Base-by-base conservation (phyloP, 2,329 filamentous ascomycete species). In the Arthrobotrys musiformis region DNA sequence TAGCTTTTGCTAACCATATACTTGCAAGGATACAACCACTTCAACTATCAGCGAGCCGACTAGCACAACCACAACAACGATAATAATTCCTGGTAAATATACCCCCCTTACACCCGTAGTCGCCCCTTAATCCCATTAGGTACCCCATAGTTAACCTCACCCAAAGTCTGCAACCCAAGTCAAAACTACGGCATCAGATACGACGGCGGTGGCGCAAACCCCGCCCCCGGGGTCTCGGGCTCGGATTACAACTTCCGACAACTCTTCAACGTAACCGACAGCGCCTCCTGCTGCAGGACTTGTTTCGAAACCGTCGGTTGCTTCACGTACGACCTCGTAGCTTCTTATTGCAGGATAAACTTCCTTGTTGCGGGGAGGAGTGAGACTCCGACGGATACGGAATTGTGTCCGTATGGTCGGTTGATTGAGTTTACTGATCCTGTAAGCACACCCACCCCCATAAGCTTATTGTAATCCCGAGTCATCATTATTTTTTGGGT, bases 251-350 rank as follows among this genome's bases (percentile, higher is more conserved):
- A 58, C 30, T 40, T 40, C 4, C 4, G n/a, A 15, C 30, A 58
- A n/a, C 54, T 58, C 11, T 26, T 40, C 33, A 28, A 58, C 8
- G 22, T 58, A 1, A 58, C 54, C 2, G 54, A 58, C 8, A 40
- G 33, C n/a, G 9, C 17, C 9, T 24, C 54, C 37, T 58, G 54
- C 19, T 40, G 33, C 33, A 37, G 54, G 9, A 37, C 9, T 1
- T 58, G 33, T 40, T 58, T 58, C 17, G 54, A 40, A 40, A 58
- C 54, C 11, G 19, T 58, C n/a, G 54, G 54, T 2, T 58, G 54
- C 54, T 37, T 58, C 26, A 40, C 33, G 0, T 58, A 37, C n/a
- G 54, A 58, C 26, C 8, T 58, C 9, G 54, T 58, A n/a, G 33
- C 4, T 2, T 58, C 33, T n/a, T 58, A 40, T 40, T 58, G 54